phyloP scores from a whole-genome alignment of 495 filamentous ascomycete species.

The Pseudevernia furfuracea region DNA sequence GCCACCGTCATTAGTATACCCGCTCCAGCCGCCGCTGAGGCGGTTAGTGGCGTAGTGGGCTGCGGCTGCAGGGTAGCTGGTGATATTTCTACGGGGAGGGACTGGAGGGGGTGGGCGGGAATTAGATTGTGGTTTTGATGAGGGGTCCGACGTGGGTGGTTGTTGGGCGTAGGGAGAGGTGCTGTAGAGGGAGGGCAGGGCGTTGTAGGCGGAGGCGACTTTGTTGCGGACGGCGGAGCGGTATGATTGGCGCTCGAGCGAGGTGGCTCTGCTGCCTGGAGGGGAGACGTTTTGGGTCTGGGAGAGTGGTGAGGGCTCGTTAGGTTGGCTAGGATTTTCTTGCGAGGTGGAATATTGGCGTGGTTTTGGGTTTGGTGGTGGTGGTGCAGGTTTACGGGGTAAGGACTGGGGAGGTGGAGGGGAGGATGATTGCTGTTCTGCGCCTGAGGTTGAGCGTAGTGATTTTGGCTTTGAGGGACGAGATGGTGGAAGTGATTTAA shows the following conservation, averaged over 20 bases:
- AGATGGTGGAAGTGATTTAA: constrained; percentile 41
- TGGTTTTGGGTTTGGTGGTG: constrained; percentile 35
- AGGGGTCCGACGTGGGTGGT: constrained; percentile 19
- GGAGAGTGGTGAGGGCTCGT: constrained; percentile 26
- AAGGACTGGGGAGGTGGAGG: constrained; percentile 24
- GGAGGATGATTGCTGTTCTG: constrained; percentile 1
- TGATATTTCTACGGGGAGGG: constrained; percentile 25
- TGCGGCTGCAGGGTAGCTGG: constrained; percentile 40
- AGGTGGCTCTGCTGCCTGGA: constrained; percentile 31
- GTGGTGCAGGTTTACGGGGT: constrained; percentile 40
- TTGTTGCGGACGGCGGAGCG: constrained; percentile 32
- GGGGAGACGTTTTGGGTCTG: constrained; percentile 29
- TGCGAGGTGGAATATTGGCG: constrained; percentile 30
- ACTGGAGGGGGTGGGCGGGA: constrained; percentile 31
- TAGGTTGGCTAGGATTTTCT: constrained; percentile 18
- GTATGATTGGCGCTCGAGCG: constrained; percentile 31
- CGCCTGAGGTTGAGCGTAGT: constrained; percentile 41
- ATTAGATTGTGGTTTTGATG: constrained; percentile 13
- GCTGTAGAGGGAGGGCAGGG: constrained; percentile 34
- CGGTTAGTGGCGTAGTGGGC: constrained; percentile 35
- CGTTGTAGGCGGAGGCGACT: constrained; percentile 41
- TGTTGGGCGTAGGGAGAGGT: constrained; percentile 17
- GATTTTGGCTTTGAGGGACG: constrained; percentile 62
- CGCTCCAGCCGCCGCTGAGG: constrained; percentile 23
- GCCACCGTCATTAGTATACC: constrained; percentile 21